A percentile compares a stretch with the other conserved stretches of the same genome.
Evolutionary conservation across 192 early-diverging fungal genomes (phyloP).

Genomic region (Rhizophagus clarus): DNA sequence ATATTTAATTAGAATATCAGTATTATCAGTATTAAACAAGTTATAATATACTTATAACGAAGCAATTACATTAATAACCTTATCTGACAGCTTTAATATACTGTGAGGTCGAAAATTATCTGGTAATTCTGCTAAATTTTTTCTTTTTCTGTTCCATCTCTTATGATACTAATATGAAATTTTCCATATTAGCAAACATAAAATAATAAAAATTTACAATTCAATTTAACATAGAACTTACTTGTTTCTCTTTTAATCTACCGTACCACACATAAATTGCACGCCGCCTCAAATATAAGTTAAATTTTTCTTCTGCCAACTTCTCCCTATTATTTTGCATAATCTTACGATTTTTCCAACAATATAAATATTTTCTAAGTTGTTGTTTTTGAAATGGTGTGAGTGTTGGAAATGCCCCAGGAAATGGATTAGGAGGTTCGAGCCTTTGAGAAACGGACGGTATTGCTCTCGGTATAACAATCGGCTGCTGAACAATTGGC

Average conservation of each 20-base stretch:
- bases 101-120: background rate
- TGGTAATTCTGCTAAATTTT: background rate
- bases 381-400: background rate
- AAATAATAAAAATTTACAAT: background rate
- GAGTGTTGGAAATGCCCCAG: background rate
- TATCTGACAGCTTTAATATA: background rate
- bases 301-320: background rate
- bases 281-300: background rate
- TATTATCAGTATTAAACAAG: background rate
- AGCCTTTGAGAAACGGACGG: background rate
- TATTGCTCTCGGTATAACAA: background rate
- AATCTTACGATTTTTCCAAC: background rate
- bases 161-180: background rate
- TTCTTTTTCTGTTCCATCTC: background rate
- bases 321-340: background rate
- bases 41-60: background rate
- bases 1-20: background rate
- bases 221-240: background rate
- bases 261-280: background rate
- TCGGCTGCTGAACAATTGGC: background rate
- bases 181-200: background rate
- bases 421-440: background rate
- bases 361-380: background rate
- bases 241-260: background rate
- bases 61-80: background rate